These are phyloP conservation scores for Macaranga tanarius DNA, from an alignment of 441 rosid species.

Conservation along the genomic window DNA sequence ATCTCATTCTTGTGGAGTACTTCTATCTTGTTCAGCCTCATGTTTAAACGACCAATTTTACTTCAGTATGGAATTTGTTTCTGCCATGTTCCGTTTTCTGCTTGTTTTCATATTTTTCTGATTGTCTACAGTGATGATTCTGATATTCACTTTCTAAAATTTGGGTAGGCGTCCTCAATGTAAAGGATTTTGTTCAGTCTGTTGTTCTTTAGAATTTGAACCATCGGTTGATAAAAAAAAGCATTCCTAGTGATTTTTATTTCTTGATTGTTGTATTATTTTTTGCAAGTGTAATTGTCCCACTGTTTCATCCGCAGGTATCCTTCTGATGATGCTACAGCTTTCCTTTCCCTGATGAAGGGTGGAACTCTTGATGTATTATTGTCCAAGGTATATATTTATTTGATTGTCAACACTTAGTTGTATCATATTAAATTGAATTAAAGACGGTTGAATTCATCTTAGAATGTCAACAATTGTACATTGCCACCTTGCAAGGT, in stretches of 20 bases:
- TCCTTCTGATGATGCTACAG: constrained; percentile 38
- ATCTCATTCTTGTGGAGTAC: not conserved
- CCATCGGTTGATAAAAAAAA: not conserved
- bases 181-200: not conserved
- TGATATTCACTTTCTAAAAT: not conserved
- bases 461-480: not conserved
- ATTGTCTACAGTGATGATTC: not conserved
- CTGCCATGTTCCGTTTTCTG: not conserved
- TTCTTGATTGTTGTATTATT: too few relatives aligned
- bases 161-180: not conserved
- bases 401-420: not conserved
- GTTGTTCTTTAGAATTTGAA: not conserved
- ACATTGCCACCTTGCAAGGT: not conserved
- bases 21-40: not conserved
- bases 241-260: not conserved
- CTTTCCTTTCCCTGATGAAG: constrained; percentile 45
- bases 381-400: constrained; percentile 14
- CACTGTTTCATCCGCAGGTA: constrained; percentile 35
- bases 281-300: too few relatives aligned
- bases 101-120: not conserved
- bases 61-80: not conserved
- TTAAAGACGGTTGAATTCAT: too few relatives aligned
- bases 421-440: too few relatives aligned
- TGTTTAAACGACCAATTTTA: not conserved
- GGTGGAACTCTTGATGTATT: constrained; percentile 45